Evolutionary conservation across 805 yeast genomes (phyloP).

Genomic region (Tetrapisispora arboricola): DNA sequence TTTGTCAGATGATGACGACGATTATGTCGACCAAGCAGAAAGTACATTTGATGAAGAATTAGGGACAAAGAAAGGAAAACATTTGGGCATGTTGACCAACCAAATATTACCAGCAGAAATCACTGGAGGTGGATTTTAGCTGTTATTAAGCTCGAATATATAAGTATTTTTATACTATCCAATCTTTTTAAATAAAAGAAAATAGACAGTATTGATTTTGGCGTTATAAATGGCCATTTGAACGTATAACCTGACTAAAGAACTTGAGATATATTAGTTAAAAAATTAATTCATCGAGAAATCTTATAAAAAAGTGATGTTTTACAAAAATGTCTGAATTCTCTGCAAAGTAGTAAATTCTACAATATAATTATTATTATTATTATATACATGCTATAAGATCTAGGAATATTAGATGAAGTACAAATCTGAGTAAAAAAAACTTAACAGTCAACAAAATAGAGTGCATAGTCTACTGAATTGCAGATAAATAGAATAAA

Average conservation of each 20-base stretch:
- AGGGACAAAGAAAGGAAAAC: not conserved
- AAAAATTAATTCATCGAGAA: no score
- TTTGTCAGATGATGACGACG: constrained; percentile 25
- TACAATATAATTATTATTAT: not conserved
- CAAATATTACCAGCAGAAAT: constrained; percentile 14
- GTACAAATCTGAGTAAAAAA: no score
- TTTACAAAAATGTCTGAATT: no score
- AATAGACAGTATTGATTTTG: not conserved
- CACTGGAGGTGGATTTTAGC: constrained; percentile 2
- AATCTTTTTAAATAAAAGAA: not conserved
- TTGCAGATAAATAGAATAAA: not conserved
- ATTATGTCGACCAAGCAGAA: constrained; percentile 1
- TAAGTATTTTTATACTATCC: not conserved
- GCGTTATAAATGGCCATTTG: no score
- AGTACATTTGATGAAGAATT: constrained; percentile 2
- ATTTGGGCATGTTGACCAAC: constrained; percentile 3
- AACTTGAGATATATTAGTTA: no score
- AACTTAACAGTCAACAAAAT: not conserved
- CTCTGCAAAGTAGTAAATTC: no score
- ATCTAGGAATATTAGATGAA: not conserved
- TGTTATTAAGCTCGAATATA: not conserved
- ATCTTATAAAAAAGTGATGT: no score
- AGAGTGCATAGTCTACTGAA: not conserved
- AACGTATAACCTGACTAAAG: no score
- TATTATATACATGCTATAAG: constrained; percentile 2